These are phyloP conservation scores for Maudiozyma humilis DNA, from an alignment of 1,139 yeast species.

Conservation along the genomic window DNA sequence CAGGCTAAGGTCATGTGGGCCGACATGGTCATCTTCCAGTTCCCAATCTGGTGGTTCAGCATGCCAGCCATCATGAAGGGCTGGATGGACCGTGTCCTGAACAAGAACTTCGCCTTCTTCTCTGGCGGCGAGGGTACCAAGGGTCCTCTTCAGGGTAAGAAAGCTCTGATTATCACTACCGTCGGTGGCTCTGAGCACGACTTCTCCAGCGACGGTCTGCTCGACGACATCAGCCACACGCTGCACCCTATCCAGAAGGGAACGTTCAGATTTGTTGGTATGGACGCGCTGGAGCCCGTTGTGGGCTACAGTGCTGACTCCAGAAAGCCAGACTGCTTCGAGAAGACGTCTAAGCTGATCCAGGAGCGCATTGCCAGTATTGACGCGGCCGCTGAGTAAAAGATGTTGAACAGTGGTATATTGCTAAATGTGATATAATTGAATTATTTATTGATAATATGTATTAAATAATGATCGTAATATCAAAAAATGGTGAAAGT, in stretches of 20 bases:
- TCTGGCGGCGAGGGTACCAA: conserved; percentile 9
- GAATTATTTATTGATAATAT: too few relatives aligned
- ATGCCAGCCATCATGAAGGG: conserved; percentile 28
- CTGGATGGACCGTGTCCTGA: conserved; percentile 25
- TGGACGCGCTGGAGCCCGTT: conserved; percentile 18
- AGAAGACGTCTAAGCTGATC: conserved; percentile 5
- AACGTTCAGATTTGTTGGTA: conserved; percentile 21
- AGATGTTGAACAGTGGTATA: too few relatives aligned
- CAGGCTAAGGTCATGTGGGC: conserved; percentile 28
- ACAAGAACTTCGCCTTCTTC: conserved; percentile 21
- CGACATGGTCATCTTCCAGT: conserved; percentile 21
- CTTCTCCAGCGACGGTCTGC: conserved; percentile 17
- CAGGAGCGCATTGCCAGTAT: conserved; percentile 10
- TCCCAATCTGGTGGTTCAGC: conserved; percentile 27
- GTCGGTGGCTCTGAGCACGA: conserved; percentile 17
- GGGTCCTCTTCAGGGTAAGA: conserved; percentile 19
- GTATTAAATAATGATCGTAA: too few relatives aligned
- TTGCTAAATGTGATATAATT: too few relatives aligned
- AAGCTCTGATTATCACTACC: conserved; percentile 18
- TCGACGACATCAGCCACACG: conserved; percentile 20
- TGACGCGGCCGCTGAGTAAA: too few relatives aligned
- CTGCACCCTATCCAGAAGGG: conserved; percentile 24
- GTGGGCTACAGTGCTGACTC: conserved; percentile 13
- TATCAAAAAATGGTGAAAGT: too few relatives aligned
- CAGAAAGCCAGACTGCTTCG: conserved; percentile 8